Percentiles rank a stretch among this genome's conserved stretches.
phyloP scores from a whole-genome alignment of 768 basidiomycete genomes.

The Roridomyces roridus region DNA sequence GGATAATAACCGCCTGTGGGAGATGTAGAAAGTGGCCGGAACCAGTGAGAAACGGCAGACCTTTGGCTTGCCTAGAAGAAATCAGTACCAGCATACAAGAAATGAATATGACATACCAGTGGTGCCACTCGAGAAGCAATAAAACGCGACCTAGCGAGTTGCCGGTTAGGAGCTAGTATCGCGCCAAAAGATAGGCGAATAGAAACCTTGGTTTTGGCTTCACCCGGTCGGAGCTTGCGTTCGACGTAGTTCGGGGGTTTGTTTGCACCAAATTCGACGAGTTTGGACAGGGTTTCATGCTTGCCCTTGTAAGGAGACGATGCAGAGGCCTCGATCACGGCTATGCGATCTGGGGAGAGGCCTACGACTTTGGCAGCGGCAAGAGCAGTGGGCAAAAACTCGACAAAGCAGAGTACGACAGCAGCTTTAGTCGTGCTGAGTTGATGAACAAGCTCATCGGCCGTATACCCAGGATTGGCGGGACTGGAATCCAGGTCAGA shows the following conservation, averaged over 20 bases:
- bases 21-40: not conserved
- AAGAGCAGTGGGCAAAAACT: constrained; percentile 47
- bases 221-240: constrained; percentile 55
- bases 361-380: constrained; percentile 49
- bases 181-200: too few relatives aligned
- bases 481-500: constrained; percentile 44
- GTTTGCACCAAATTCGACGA: constrained; percentile 50
- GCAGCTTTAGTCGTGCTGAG: constrained; percentile 52
- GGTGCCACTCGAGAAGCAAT: constrained; percentile 79
- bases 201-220: constrained; percentile 53
- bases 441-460: constrained; percentile 65
- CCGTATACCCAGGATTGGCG: constrained; percentile 65
- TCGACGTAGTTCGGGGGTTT: constrained; percentile 49
- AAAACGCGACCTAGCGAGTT: constrained; percentile 53
- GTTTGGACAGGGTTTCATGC: constrained; percentile 47
- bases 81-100: not conserved
- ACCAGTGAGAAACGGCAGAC: constrained; percentile 23
- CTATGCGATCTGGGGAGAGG: constrained; percentile 49
- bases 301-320: constrained; percentile 11
- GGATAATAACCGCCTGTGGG: constrained; percentile 65
- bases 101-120: constrained; percentile 57
- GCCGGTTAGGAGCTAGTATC: too few relatives aligned
- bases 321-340: constrained; percentile 37
- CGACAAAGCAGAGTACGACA: constrained; percentile 55
- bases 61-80: constrained; percentile 41